phyloP scores from a whole-genome alignment of 1,284 basidiomycete species.

The Grifola frondosa region DNA sequence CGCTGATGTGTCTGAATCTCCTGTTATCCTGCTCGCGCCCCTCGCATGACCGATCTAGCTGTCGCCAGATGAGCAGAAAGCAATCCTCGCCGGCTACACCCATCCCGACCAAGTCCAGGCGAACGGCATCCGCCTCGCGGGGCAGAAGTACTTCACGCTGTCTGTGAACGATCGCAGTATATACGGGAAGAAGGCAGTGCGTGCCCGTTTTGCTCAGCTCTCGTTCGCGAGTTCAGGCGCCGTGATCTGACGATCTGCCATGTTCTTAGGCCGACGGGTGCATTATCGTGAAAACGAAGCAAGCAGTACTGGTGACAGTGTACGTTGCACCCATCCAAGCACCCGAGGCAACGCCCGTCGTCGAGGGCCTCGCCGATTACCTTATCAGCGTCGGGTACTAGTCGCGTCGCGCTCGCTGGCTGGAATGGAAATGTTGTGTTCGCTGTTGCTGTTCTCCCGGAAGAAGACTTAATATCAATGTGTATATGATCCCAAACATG shows the following conservation, averaged over 20 bases:
- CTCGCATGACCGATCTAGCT: conserved; percentile 48
- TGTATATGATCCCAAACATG: not conserved
- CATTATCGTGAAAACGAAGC: conserved; percentile 84
- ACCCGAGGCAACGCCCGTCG: conserved; percentile 70
- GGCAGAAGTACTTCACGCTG: conserved; percentile 82
- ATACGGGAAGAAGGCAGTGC: conserved; percentile 81
- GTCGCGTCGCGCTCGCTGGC: not conserved
- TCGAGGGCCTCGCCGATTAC: conserved; percentile 81
- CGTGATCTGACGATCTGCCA: not conserved
- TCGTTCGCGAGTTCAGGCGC: too few relatives aligned
- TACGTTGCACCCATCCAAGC: conserved; percentile 75
- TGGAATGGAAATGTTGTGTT: conserved; percentile 1
- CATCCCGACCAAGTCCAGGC: conserved; percentile 48
- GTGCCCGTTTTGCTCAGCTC: conserved; percentile 23
- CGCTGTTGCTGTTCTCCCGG: too few relatives aligned
- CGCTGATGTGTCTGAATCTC: not conserved
- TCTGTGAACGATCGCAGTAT: conserved; percentile 60
- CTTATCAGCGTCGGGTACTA: conserved; percentile 65
- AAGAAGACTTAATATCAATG: not conserved
- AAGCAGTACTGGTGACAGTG: conserved; percentile 83
- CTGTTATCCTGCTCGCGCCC: not conserved
- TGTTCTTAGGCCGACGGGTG: conserved; percentile 71
- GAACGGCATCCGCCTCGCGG: conserved; percentile 68
- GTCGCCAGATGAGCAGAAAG: conserved; percentile 73
- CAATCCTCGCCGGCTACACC: conserved; percentile 55